Evolutionary conservation across 192 early-diverging fungal species (phyloP).

Genomic region (Coemansia reversa): DNA sequence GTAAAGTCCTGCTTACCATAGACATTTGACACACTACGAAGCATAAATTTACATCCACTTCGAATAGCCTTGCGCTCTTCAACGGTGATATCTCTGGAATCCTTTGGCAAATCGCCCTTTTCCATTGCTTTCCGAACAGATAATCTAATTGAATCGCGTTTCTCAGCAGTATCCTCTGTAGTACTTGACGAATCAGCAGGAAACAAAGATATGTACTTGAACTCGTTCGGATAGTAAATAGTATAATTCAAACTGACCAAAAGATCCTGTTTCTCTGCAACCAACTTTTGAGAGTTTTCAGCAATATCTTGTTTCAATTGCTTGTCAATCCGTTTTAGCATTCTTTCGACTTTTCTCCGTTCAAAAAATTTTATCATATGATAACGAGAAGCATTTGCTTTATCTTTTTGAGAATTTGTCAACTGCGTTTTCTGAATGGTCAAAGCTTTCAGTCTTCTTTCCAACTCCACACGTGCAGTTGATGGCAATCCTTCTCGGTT

Average conservation of each 20-base stretch:
- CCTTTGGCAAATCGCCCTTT: constrained; percentile 26
- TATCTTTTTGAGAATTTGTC: constrained; percentile 15
- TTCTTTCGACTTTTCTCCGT: constrained; percentile 45
- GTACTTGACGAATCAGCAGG: constrained; percentile 35
- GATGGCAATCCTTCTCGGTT: constrained; percentile 19
- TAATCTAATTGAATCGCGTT: constrained; percentile 14
- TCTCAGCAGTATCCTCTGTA: constrained; percentile 18
- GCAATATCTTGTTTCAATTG: not conserved
- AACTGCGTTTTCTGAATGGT: constrained; percentile 19
- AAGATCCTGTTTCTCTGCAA: constrained; percentile 4
- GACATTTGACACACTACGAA: constrained; percentile 32
- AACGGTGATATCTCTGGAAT: constrained; percentile 19
- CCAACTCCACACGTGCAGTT: constrained; percentile 27
- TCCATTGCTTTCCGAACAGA: constrained; percentile 32
- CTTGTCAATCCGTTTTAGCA: constrained; percentile 24
- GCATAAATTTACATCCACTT: constrained; percentile 21
- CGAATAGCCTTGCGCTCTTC: constrained; percentile 39
- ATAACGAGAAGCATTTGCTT: constrained; percentile 37
- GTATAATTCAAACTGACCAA: constrained; percentile 45
- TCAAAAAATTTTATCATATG: constrained; percentile 46
- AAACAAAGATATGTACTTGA: constrained; percentile 50
- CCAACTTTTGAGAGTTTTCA: not conserved
- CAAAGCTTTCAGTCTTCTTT: constrained; percentile 35
- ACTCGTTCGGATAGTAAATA: constrained; percentile 43
- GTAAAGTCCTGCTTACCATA: constrained; percentile 9